Evolutionary conservation across 169 alveolate genomes (phyloP), one percentile per base, ranked within the genome.

Genomic region (Ichthyophthirius multifiliis): DNA sequence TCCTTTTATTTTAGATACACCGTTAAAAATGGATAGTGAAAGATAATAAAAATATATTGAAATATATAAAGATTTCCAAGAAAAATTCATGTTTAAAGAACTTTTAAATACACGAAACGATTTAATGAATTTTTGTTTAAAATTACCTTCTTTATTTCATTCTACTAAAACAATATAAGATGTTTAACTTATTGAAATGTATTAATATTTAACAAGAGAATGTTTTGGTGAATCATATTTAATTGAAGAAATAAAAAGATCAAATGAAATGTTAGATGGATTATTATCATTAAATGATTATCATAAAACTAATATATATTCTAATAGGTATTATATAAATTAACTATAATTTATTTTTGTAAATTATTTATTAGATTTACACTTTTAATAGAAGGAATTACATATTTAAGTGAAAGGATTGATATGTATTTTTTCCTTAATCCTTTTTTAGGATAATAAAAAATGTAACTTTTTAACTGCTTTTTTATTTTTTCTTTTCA

Each of bases 171-270:
- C 71, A 0, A 55, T 55, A 20, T 55, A 55, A 39, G 71, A 55
- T 55, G 71, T 39, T 20, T 55, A 34, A 10, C 39, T 55, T 20
- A 27, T 55, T 55, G 71, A 55, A 27, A 12, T 55, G 0, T 55
- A 10, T n/a, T 23, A 55, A 55, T 55, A 55, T 27, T 10, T 55
- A 3, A 55, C 43, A 27, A 34, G 71, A 10, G 71, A 55, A 27
- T 55, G 71, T 18, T 55, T 55, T 55, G 71, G 71, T 15, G 71
- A 55, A 55, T 55, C 71, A 27, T 55, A 55, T 27, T 27, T 55
- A 6, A 55, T 55, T 55, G 71, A 55, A 55, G 71, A 55, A 55
- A 55, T 55, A 27, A 55, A 55, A 7, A 55, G 71, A 55, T 55
- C 71, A 1, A 55, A 55, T 55, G 71, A 55, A 55, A 55, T 55